phyloP scores from a whole-genome alignment of 306 rosid genomes.

The Cicer bijugum region DNA sequence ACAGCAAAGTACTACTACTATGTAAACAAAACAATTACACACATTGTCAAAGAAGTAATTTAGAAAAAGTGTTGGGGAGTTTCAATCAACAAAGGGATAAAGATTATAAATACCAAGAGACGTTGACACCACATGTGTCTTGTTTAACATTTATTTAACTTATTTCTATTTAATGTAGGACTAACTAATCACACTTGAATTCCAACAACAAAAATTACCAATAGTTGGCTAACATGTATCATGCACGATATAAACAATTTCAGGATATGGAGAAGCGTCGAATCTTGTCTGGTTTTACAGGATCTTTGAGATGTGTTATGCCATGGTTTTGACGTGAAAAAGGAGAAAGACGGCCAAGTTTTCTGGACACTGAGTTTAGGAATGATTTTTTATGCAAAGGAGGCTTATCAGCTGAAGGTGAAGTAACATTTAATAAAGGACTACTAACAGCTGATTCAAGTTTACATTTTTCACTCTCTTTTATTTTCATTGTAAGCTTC shows the following conservation, averaged over 20 bases:
- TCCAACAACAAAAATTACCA: background rate
- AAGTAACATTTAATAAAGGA: slow-evolving; percentile 44
- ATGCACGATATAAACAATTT: background rate
- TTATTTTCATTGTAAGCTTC: slow-evolving; percentile 67
- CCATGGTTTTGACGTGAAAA: slow-evolving; percentile 56
- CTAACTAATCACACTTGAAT: no score
- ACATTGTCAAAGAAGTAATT: background rate
- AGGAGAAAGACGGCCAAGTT: slow-evolving; percentile 72
- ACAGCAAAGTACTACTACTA: background rate
- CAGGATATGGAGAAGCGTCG: slow-evolving; percentile 86
- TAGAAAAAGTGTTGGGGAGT: background rate
- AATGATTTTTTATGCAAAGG: slow-evolving; percentile 82
- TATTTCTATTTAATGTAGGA: no score
- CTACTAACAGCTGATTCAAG: slow-evolving; percentile 51
- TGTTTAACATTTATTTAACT: no score
- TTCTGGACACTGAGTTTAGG: slow-evolving; percentile 68
- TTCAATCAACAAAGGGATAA: no score
- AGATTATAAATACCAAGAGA: no score
- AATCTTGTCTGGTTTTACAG: slow-evolving; percentile 56
- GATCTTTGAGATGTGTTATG: slow-evolving; percentile 45
- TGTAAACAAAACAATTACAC: background rate
- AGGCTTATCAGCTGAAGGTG: slow-evolving; percentile 62
- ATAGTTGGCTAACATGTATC: background rate
- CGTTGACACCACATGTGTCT: no score
- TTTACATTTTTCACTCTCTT: slow-evolving; percentile 59